Conservation (phyloP, 2,329 filamentous ascomycete species). For the Nakataea oryzae region DNA sequence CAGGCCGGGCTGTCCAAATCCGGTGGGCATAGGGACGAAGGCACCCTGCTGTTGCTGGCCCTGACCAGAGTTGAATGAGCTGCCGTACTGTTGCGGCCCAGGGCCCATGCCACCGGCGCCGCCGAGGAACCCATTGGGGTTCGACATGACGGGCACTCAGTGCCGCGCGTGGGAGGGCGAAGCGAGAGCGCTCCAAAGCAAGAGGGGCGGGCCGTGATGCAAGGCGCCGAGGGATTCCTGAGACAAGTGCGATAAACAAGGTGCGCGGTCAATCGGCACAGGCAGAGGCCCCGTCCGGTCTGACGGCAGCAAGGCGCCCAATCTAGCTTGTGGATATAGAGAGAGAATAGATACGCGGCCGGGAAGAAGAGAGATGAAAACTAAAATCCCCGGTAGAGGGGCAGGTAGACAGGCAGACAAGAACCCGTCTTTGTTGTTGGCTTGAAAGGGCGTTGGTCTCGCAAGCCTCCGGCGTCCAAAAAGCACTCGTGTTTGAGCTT, state of each 20-base stretch:
- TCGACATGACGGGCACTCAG: constrained; percentile 69
- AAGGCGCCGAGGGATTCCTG: neutral
- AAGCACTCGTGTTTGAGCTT: neutral
- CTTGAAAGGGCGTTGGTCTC: too few relatives aligned
- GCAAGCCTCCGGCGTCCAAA: neutral
- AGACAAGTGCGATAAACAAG: neutral
- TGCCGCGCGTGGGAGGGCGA: constrained; percentile 2
- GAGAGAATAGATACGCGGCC: neutral
- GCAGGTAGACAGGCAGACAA: neutral
- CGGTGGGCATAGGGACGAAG: constrained; percentile 50
- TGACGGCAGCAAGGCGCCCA: neutral
- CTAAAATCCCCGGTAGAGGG: neutral
- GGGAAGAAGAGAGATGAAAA: constrained; percentile 6
- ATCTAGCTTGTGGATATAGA: neutral
- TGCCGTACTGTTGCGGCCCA: constrained; percentile 49
- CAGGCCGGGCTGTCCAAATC: constrained; percentile 44
- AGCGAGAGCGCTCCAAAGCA: neutral
- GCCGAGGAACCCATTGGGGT: constrained; percentile 76
- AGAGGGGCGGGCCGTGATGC: neutral
- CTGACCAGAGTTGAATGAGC: constrained; percentile 33
- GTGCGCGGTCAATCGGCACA: neutral
- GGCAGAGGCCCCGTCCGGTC: neutral
- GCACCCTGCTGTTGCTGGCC: constrained; percentile 35
- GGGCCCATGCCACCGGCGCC: constrained; percentile 71
- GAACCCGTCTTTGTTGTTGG: too few relatives aligned